Percentiles rank a stretch among this genome's conserved stretches.
These are phyloP conservation scores for Aspergillus sp. DNA, from an alignment of 2,329 filamentous ascomycete genomes.

Conservation along the genomic window DNA sequence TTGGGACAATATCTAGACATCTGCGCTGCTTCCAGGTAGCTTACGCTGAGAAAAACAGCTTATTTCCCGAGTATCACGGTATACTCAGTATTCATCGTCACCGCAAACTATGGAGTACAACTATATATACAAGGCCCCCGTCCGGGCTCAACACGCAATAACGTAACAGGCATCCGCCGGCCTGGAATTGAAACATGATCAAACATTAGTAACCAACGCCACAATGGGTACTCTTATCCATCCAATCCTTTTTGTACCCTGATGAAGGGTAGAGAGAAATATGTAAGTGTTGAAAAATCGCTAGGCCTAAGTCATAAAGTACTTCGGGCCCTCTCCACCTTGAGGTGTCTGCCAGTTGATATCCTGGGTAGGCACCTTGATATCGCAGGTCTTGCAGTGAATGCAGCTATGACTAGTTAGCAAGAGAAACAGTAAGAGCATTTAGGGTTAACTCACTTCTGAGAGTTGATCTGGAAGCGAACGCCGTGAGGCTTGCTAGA, in stretches of 20 bases:
- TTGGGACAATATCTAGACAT: no score
- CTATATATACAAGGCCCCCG: not conserved
- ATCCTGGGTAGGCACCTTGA: constrained; percentile 94
- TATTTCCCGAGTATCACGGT: no score
- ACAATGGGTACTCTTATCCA: not conserved
- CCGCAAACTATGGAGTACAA: not conserved
- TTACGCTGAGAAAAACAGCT: no score
- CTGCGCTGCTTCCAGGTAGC: no score
- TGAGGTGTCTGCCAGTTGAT: constrained; percentile 97
- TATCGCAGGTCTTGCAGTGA: constrained; percentile 99
- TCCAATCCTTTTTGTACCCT: not conserved
- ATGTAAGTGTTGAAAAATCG: not conserved
- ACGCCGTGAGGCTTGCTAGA: constrained; percentile 82
- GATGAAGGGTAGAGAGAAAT: not conserved
- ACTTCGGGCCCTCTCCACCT: constrained; percentile 75
- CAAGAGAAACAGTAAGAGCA: not conserved
- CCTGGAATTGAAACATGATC: not conserved
- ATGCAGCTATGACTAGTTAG: constrained; percentile 69
- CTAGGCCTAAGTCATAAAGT: constrained; percentile 58
- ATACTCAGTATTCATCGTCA: no score
- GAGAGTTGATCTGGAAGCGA: constrained; percentile 94
- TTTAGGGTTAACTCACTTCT: constrained; percentile 72
- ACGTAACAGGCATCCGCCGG: not conserved
- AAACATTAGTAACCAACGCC: constrained; percentile 6
- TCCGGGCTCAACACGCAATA: not conserved